Evolutionary conservation across 73 alveolate species (phyloP).

Genomic region (Paramecium octaurelia): DNA sequence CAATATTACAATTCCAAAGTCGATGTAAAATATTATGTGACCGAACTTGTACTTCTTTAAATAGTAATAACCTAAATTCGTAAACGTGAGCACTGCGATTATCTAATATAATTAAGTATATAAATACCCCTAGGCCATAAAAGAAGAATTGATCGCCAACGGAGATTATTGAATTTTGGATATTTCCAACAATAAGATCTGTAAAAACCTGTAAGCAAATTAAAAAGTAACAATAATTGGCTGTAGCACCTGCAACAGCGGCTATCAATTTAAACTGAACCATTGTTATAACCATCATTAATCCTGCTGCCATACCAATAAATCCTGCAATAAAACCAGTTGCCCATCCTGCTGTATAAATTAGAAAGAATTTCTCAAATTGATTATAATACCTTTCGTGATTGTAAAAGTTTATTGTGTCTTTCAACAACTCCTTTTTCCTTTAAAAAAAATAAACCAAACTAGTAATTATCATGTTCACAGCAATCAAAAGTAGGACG

Average conservation of each 20-base stretch:
- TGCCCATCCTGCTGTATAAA: not conserved
- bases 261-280: constrained; percentile 21
- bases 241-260: constrained; percentile 41
- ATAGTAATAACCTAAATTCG: not conserved
- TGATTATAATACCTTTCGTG: constrained; percentile 7
- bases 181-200: not conserved
- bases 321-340: constrained; percentile 37
- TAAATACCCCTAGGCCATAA: constrained; percentile 14
- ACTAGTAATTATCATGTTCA: not conserved
- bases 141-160: constrained; percentile 2
- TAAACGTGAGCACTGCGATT: not conserved
- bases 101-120: not conserved
- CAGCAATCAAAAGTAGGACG: not conserved
- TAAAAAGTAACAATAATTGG: not conserved
- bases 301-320: constrained; percentile 38
- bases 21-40: not conserved
- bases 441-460: not conserved
- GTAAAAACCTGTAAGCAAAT: not conserved
- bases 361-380: not conserved
- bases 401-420: not conserved
- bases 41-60: constrained; percentile 10
- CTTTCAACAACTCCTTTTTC: constrained; percentile 18
- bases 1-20: not conserved
- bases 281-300: constrained; percentile 24
- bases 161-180: not conserved